Conservation (phyloP, 805 yeast genomes). For the Candida easanensis region DNA sequence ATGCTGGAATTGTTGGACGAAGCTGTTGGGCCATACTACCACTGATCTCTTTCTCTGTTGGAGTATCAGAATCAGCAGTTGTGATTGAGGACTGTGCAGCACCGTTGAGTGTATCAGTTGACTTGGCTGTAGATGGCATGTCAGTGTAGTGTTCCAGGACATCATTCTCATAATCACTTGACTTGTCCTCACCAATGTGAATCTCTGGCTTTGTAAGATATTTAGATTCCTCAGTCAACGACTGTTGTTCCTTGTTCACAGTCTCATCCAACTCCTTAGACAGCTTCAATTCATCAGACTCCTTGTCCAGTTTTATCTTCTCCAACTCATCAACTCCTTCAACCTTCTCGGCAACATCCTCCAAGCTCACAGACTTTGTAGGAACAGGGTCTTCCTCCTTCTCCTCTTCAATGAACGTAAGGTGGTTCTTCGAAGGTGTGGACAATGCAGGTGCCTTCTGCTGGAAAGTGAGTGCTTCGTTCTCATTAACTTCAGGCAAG, state of each 20-base stretch:
- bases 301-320: slow-evolving; percentile 11
- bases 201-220: slow-evolving; percentile 1
- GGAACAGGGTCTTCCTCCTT: slow-evolving; percentile 3
- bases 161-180: slow-evolving; percentile 15
- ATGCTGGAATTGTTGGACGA: slow-evolving; percentile 37
- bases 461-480: slow-evolving; percentile 13
- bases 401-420: slow-evolving; percentile 20
- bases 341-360: slow-evolving; percentile 10
- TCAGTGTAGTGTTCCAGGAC: slow-evolving; percentile 18
- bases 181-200: slow-evolving; percentile 1
- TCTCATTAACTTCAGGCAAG: slow-evolving; percentile 22
- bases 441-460: background rate
- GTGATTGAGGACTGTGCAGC: slow-evolving; percentile 22
- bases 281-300: slow-evolving; percentile 8
- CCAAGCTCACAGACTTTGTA: background rate
- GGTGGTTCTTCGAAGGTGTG: slow-evolving; percentile 5
- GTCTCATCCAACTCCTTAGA: slow-evolving; percentile 1
- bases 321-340: slow-evolving; percentile 10
- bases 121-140: slow-evolving; percentile 27
- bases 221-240: slow-evolving; percentile 1
- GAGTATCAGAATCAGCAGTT: slow-evolving; percentile 18
- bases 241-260: slow-evolving; percentile 2
- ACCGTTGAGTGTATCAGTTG: slow-evolving; percentile 18
- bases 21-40: slow-evolving; percentile 44
- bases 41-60: slow-evolving; percentile 5